These are phyloP conservation scores for Aureoboletus auriporus DNA, from an alignment of 768 basidiomycete genomes.

Conservation along the genomic window DNA sequence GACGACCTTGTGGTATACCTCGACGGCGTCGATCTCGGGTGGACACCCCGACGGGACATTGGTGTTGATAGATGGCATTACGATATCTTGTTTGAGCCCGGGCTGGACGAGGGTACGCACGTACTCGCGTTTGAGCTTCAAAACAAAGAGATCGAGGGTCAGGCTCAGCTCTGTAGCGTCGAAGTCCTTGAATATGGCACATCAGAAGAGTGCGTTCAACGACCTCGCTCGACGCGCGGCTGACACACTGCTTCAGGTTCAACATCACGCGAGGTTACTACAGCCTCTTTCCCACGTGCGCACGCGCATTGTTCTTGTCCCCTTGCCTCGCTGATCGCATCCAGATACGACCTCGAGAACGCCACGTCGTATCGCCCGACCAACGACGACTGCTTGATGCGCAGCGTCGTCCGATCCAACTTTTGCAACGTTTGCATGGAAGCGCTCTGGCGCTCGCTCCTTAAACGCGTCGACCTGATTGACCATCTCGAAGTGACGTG, in stretches of 20 bases:
- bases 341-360: constrained; percentile 55
- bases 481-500: constrained; percentile 48
- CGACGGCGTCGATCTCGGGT: constrained; percentile 57
- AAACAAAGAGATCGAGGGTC: constrained; percentile 43
- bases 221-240: not conserved
- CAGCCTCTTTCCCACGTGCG: constrained; percentile 71
- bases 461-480: constrained; percentile 57
- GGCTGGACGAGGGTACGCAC: constrained; percentile 50
- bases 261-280: constrained; percentile 53
- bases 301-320: not conserved
- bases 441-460: constrained; percentile 66
- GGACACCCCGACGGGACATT: constrained; percentile 48
- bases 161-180: constrained; percentile 71
- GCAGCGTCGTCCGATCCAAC: constrained; percentile 60
- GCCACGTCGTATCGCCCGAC: constrained; percentile 74
- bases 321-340: not conserved
- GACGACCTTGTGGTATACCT: constrained; percentile 54
- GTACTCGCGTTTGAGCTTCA: constrained; percentile 54
- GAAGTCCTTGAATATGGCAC: constrained; percentile 73
- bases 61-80: constrained; percentile 78
- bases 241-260: constrained; percentile 44
- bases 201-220: constrained; percentile 49
- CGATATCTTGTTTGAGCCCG: constrained; percentile 43
- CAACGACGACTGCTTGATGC: constrained; percentile 82
- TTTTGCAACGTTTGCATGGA: constrained; percentile 76